A percentile compares a stretch with the other conserved stretches of the same genome.
These are phyloP conservation scores for Pleurotus tuber-regium DNA, from an alignment of 768 basidiomycete species.

Conservation along the genomic window DNA sequence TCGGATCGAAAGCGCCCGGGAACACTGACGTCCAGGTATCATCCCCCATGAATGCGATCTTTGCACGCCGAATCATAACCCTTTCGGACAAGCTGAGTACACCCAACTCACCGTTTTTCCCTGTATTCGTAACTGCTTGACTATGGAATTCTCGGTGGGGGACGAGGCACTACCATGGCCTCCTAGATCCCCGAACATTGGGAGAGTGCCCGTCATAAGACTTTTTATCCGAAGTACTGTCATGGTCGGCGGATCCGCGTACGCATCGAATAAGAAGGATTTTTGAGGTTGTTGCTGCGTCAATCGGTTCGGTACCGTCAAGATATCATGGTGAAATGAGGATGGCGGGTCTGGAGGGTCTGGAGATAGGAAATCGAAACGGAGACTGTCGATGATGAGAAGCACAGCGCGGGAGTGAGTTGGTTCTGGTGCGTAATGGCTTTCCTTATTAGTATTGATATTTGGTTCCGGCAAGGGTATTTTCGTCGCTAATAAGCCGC, in stretches of 20 bases:
- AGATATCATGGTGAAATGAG: slow-evolving; percentile 75
- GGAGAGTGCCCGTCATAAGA: slow-evolving; percentile 90
- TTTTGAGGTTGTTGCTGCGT: slow-evolving; percentile 59
- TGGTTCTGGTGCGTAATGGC: slow-evolving; percentile 52
- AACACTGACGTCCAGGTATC: slow-evolving; percentile 96
- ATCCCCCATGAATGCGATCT: slow-evolving; percentile 92
- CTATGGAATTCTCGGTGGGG: slow-evolving; percentile 79
- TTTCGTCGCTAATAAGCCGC: slow-evolving; percentile 86
- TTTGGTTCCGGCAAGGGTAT: slow-evolving; percentile 63
- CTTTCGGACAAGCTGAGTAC: not conserved
- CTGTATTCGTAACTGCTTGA: slow-evolving; percentile 63
- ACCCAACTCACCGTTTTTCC: slow-evolving; percentile 54
- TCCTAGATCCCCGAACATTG: slow-evolving; percentile 94
- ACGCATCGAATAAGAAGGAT: slow-evolving; percentile 86
- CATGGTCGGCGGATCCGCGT: slow-evolving; percentile 92
- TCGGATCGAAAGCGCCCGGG: slow-evolving; percentile 65
- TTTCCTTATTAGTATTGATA: slow-evolving; percentile 30
- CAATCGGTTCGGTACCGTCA: slow-evolving; percentile 77
- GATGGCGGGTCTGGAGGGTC: slow-evolving; percentile 61
- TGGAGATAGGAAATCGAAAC: slow-evolving; percentile 89
- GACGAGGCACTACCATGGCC: slow-evolving; percentile 87
- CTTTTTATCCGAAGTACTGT: slow-evolving; percentile 96
- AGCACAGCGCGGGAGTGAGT: slow-evolving; percentile 81
- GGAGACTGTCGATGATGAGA: slow-evolving; percentile 88
- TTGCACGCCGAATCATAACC: not conserved